These are phyloP conservation scores for Hypoxylon sp. DNA, from an alignment of 2,329 filamentous ascomycete genomes.

Conservation along the genomic window DNA sequence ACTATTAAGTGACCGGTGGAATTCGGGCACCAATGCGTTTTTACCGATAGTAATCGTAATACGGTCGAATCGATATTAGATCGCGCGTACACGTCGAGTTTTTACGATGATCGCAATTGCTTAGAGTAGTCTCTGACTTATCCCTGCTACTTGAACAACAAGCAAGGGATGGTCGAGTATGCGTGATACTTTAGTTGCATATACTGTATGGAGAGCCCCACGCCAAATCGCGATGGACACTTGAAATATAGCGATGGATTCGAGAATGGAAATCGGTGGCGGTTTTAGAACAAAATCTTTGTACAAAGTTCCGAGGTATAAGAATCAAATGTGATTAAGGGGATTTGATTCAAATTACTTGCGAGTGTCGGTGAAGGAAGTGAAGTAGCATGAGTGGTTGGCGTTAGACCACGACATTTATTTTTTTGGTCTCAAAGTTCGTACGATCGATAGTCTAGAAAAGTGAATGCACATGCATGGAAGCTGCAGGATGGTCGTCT, in stretches of 20 bases:
- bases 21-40: conserved; percentile 39
- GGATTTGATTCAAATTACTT: not conserved
- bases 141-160: conserved; percentile 26
- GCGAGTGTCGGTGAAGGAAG: conserved; percentile 26
- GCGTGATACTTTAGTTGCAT: not conserved
- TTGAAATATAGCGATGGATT: conserved; percentile 8
- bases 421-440: conserved; percentile 30
- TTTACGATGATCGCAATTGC: conserved; percentile 36
- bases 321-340: not conserved
- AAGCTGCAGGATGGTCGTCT: conserved; percentile 35
- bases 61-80: conserved; percentile 15
- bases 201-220: conserved; percentile 27
- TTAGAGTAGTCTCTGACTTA: conserved; percentile 11
- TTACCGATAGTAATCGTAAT: conserved; percentile 27
- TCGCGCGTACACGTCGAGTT: conserved; percentile 28
- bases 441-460: conserved; percentile 38
- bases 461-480: conserved; percentile 22
- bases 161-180: conserved; percentile 32
- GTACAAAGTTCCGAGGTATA: not conserved
- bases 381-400: conserved; percentile 31
- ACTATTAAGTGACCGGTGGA: conserved; percentile 7
- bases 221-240: conserved; percentile 16
- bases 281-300: conserved; percentile 12
- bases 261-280: conserved; percentile 10
- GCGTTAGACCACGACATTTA: conserved; percentile 28